phyloP scores from a whole-genome alignment of 2,329 filamentous ascomycete genomes.

The Chrysoporthe puriensis region DNA sequence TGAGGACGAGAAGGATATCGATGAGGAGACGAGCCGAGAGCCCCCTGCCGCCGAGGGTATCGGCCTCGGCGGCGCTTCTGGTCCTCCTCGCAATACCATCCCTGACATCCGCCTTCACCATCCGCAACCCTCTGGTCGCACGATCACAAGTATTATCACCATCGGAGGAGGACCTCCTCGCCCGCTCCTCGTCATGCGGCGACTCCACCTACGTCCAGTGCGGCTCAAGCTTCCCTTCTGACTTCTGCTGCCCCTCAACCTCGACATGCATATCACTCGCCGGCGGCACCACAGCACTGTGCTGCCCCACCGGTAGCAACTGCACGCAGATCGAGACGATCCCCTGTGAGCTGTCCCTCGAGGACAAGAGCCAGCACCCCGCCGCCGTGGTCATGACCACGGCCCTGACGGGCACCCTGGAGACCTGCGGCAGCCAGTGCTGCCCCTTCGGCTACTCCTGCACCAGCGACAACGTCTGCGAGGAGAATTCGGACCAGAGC shows the following conservation, averaged over 20 bases:
- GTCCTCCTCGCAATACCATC: constrained; percentile 24
- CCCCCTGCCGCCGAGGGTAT: constrained; percentile 17
- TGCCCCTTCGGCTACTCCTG: constrained; percentile 77
- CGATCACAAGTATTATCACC: constrained; percentile 7
- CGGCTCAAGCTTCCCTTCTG: constrained; percentile 55
- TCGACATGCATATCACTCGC: constrained; percentile 64
- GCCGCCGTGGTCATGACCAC: constrained; percentile 68
- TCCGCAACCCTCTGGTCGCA: constrained; percentile 7
- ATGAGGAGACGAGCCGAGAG: constrained; percentile 18
- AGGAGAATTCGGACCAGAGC: constrained; percentile 55
- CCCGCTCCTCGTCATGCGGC: constrained; percentile 26
- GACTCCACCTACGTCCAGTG: constrained; percentile 52
- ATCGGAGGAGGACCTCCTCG: constrained; percentile 19
- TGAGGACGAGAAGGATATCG: constrained; percentile 8
- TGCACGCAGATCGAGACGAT: constrained; percentile 68
- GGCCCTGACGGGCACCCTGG: constrained; percentile 58
- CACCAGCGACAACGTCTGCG: constrained; percentile 52
- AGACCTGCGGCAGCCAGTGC: constrained; percentile 63
- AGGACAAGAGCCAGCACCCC: constrained; percentile 62
- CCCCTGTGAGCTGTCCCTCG: constrained; percentile 63
- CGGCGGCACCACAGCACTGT: constrained; percentile 68
- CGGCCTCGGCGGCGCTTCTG: constrained; percentile 11
- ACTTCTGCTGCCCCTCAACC: constrained; percentile 67
- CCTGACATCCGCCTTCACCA: constrained; percentile 24
- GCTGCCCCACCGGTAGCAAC: constrained; percentile 63